phyloP scores from a whole-genome alignment of 164 flowering plant species.

The Tinospora cordifolia region DNA sequence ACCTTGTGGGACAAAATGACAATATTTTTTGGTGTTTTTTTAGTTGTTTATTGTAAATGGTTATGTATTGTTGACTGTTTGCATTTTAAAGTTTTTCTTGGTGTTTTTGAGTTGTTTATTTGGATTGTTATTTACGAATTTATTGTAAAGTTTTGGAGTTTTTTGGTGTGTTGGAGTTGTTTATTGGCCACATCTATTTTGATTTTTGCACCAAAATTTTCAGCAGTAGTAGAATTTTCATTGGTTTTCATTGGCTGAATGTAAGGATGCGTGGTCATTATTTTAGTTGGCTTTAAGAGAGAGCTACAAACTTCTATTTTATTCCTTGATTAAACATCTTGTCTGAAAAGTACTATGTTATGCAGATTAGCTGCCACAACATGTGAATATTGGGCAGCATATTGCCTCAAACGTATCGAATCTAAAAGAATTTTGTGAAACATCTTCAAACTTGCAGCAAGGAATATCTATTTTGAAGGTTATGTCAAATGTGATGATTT shows the following conservation, averaged over 20 bases:
- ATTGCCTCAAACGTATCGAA: constrained; percentile 73
- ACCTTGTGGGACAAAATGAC: too few relatives aligned
- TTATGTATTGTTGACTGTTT: too few relatives aligned
- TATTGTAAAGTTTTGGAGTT: too few relatives aligned
- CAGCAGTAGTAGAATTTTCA: too few relatives aligned
- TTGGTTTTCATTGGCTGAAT: constrained; percentile 78
- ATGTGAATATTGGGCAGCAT: constrained; percentile 59
- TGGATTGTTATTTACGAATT: too few relatives aligned
- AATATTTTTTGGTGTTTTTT: too few relatives aligned
- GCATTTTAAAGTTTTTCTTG: too few relatives aligned
- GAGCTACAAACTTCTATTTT: not conserved
- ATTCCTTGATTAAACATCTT: not conserved
- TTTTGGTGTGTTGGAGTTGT: too few relatives aligned
- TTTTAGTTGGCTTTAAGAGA: not conserved
- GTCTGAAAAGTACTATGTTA: constrained; percentile 12
- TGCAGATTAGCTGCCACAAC: constrained; percentile 66
- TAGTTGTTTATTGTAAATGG: too few relatives aligned
- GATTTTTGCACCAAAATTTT: too few relatives aligned
- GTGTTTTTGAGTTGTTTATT: too few relatives aligned
- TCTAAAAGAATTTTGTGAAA: constrained; percentile 53
- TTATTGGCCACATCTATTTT: too few relatives aligned
- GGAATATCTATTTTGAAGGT: constrained; percentile 64
- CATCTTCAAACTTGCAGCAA: constrained; percentile 36
- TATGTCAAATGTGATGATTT: constrained; percentile 67
- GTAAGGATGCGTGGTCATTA: constrained; percentile 40